These are phyloP conservation scores for Toxoplasma gondii DNA, from an alignment of 169 alveolate species.

Conservation along the genomic window DNA sequence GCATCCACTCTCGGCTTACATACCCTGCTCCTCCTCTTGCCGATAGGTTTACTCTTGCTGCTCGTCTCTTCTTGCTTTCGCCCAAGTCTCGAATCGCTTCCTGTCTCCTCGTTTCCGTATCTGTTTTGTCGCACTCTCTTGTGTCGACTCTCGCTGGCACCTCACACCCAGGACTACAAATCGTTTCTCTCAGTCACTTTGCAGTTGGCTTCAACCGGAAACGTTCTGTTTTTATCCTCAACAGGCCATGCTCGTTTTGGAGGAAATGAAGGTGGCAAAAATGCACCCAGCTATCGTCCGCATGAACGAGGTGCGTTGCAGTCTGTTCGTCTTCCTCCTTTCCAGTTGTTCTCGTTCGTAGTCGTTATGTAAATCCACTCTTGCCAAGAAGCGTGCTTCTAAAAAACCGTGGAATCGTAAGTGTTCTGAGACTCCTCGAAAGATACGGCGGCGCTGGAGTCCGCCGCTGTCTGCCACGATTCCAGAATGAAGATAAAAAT, in stretches of 20 bases:
- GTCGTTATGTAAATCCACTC: not conserved
- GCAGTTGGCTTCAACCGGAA: not conserved
- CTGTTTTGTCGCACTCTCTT: not conserved
- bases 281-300: conserved; percentile 83
- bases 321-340: not conserved
- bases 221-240: not conserved
- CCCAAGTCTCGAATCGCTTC: no score
- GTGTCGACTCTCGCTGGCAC: not conserved
- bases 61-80: not conserved
- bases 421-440: no score
- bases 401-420: not conserved
- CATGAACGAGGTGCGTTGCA: conserved; percentile 70
- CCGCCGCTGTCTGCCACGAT: no score
- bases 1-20: no score
- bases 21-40: no score
- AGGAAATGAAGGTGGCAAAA: conserved; percentile 84
- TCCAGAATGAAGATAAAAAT: no score
- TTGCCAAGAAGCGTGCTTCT: not conserved
- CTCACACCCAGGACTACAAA: not conserved
- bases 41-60: not conserved
- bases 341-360: not conserved
- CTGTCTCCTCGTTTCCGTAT: not conserved
- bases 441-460: no score
- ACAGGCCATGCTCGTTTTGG: conserved; percentile 82
- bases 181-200: not conserved